Evolutionary conservation across 768 basidiomycete genomes (phyloP), one percentile per base, ranked within the genome.

Genomic region (Calocybe indica): DNA sequence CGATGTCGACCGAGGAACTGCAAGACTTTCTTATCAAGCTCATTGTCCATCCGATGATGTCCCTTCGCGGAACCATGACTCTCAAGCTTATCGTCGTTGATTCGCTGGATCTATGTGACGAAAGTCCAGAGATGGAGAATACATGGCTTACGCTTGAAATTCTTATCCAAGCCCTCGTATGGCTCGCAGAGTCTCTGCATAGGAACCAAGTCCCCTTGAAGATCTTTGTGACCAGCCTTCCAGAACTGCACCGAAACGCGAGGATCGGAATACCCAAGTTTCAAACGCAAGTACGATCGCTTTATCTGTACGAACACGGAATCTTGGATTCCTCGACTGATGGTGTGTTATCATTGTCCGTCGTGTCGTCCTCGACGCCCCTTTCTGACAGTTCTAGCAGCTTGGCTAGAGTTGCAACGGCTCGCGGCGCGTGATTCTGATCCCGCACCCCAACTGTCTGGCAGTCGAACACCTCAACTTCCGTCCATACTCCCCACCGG

Each of bases 51-150:
- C 53, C 53, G 13, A 51, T 51, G 48, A 48, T 55, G 44, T 49
- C 50, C 1, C 13, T 52, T 14, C 41, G 40, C 6, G 53, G 48
- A 41, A 37, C 44, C 13, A 43, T 51, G 29, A 15, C 50, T 8
- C 53, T 48, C 7, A 55, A 55, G 37, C 50, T 55, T 35, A 46
- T 55, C 13, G 53, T 55, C 10, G 41, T 55, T 1, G 53, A 55
- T 29, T 43, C 50, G 4, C 15, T 55, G 32, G 53, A 55, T 22
- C 45, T 52, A 11, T 51, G 48, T 37, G 45, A 44, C 28, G 48
- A 37, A 13, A 31, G 40, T 13, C 42, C 33, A 11, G 41, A 40
- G 14, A 40, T 28, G 40, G 53, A 46, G 8, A 32, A 33, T 11
- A 13, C 47, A 28, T 55, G 53, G 53, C 29, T 55, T 3, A 51